Evolutionary conservation across 2,329 filamentous ascomycete species (phyloP).

Genomic region (Fusarium sacchari): DNA sequence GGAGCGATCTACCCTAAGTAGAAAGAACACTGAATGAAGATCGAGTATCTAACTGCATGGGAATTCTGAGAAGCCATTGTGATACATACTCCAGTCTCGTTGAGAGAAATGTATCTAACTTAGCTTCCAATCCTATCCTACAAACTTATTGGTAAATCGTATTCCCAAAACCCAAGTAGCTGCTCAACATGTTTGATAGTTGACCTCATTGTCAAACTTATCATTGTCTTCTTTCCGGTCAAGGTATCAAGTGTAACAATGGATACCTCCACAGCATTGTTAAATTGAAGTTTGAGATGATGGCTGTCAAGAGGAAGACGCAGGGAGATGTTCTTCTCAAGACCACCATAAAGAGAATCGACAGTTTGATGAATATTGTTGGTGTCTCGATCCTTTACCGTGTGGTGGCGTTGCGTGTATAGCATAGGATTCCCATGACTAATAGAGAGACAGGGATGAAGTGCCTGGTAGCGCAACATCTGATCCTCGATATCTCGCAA

Average conservation of each 20-base stretch:
- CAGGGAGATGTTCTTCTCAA: background rate
- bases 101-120: background rate
- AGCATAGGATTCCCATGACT: too few species aligned
- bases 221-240: background rate
- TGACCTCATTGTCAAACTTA: background rate
- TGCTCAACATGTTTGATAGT: background rate
- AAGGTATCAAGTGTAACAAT: background rate
- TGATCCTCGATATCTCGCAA: background rate
- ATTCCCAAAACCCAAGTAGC: conserved; percentile 3
- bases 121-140: background rate
- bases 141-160: fast-evolving
- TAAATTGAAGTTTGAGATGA: background rate
- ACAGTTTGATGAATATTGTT: background rate
- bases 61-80: fast-evolving
- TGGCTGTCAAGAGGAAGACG: background rate
- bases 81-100: fast-evolving
- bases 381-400: fast-evolving
- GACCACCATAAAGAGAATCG: fast-evolving
- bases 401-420: background rate
- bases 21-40: too few species aligned
- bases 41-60: too few species aligned
- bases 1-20: too few species aligned
- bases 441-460: background rate
- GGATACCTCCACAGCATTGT: background rate
- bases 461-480: background rate